A percentile compares a stretch with the other conserved stretches of the same genome.
Conservation (phyloP, 2,329 filamentous ascomycete species). For the Aspergillaceae sp. region DNA sequence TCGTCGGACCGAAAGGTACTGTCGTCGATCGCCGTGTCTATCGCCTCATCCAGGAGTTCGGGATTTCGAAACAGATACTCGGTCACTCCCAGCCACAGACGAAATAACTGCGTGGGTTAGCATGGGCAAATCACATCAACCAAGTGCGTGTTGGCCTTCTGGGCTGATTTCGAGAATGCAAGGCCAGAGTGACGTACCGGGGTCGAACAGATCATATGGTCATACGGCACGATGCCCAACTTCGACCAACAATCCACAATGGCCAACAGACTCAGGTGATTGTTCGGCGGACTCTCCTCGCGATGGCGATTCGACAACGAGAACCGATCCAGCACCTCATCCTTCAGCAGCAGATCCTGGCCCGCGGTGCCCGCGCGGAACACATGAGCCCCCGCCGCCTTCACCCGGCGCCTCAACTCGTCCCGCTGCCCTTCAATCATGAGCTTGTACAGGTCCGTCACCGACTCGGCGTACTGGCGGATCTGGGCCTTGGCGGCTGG, state of each 20-base stretch:
- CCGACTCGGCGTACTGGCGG: constrained; percentile 81
- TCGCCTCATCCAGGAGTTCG: constrained; percentile 69
- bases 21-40: constrained; percentile 80
- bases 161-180: too few relatives aligned
- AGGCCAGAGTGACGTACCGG: constrained; percentile 47
- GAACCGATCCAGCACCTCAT: constrained; percentile 81
- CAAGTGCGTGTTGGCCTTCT: too few relatives aligned
- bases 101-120: constrained; percentile 56
- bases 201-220: constrained; percentile 99
- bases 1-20: constrained; percentile 91
- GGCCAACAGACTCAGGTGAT: constrained; percentile 82
- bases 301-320: constrained; percentile 64
- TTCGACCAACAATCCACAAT: constrained; percentile 99
- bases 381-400: constrained; percentile 68
- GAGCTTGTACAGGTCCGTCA: constrained; percentile 91
- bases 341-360: constrained; percentile 61
- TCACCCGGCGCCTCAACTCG: constrained; percentile 66
- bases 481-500: constrained; percentile 89
- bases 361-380: constrained; percentile 48
- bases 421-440: constrained; percentile 80
- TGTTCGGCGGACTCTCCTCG: constrained; percentile 66
- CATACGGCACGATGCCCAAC: constrained; percentile 87
- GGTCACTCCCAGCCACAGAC: constrained; percentile 92
- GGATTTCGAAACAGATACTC: constrained; percentile 88
- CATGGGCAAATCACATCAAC: background rate